Evolutionary conservation across 2,329 filamentous ascomycete genomes (phyloP).

Genomic region (Penicillium sp.): DNA sequence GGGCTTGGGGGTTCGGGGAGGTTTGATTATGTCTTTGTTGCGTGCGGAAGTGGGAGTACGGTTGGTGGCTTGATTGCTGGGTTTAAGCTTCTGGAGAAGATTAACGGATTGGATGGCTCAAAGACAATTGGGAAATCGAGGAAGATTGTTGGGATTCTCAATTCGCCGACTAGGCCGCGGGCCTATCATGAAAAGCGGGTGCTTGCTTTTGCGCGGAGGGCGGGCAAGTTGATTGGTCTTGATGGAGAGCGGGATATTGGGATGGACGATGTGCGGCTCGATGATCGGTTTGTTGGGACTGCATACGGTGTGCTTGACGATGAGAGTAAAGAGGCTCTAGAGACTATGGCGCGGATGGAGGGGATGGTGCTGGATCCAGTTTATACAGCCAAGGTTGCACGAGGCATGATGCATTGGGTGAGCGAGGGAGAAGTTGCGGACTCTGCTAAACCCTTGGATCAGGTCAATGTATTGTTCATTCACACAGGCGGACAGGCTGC

Average conservation of each 20-base stretch:
- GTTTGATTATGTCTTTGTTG: constrained; percentile 37
- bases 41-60: constrained; percentile 38
- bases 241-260: constrained; percentile 26
- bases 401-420: constrained; percentile 28
- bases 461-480: constrained; percentile 36
- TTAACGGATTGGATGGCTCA: background rate
- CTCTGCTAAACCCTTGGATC: constrained; percentile 8
- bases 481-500: constrained; percentile 38
- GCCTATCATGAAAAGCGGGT: constrained; percentile 32
- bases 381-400: constrained; percentile 36
- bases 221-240: constrained; percentile 29
- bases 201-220: constrained; percentile 28
- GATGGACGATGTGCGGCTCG: constrained; percentile 30
- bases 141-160: constrained; percentile 32
- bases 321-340: constrained; percentile 21
- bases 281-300: constrained; percentile 32
- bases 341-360: constrained; percentile 28
- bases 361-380: constrained; percentile 35
- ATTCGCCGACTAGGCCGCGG: constrained; percentile 30
- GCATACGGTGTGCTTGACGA: constrained; percentile 34
- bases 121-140: constrained; percentile 7
- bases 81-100: constrained; percentile 32
- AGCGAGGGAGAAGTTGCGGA: constrained; percentile 19
- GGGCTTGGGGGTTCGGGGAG: constrained; percentile 18
- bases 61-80: constrained; percentile 36